Percentiles rank a stretch among this genome's conserved stretches.
phyloP scores from a whole-genome alignment of 2,329 filamentous ascomycete species.

The Proliferodiscus dingleyae region DNA sequence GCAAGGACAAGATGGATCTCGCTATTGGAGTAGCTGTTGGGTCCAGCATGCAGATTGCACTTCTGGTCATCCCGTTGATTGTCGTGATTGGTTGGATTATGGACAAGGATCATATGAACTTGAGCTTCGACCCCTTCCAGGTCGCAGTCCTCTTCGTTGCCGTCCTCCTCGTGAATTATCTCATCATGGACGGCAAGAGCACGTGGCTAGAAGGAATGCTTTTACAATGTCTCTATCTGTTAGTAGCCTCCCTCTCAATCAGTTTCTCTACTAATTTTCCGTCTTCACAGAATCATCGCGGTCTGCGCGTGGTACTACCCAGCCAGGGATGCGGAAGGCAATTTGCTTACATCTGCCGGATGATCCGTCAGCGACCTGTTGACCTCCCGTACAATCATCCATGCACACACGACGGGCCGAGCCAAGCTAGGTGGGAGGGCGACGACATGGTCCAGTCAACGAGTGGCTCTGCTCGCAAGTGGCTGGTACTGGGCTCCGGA shows the following conservation, averaged over 20 bases:
- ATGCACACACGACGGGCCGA: too few relatives aligned
- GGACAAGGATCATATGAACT: conserved; percentile 58
- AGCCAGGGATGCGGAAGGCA: neutral
- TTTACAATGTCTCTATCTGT: conserved; percentile 29
- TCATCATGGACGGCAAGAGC: conserved; percentile 68
- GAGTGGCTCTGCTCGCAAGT: too few relatives aligned
- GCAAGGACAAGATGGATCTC: conserved; percentile 70
- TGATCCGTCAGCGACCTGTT: neutral
- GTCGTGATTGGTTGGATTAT: conserved; percentile 78
- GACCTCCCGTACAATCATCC: too few relatives aligned
- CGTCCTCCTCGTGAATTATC: conserved; percentile 78
- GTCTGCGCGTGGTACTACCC: conserved; percentile 22
- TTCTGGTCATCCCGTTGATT: conserved; percentile 74
- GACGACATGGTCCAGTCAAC: too few relatives aligned
- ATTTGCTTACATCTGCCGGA: neutral
- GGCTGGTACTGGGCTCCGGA: too few relatives aligned
- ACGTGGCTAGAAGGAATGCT: conserved; percentile 38
- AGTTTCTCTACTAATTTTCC: neutral
- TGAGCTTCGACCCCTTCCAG: conserved; percentile 76
- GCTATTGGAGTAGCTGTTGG: conserved; percentile 80
- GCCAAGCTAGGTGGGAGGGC: too few relatives aligned
- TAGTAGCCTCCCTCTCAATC: conserved; percentile 8
- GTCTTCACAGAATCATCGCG: conserved; percentile 14
- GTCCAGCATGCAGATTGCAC: conserved; percentile 76
- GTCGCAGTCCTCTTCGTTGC: conserved; percentile 80